Base-by-base conservation (phyloP, 108 stramenopile species). In the Ochromonas danica region DNA sequence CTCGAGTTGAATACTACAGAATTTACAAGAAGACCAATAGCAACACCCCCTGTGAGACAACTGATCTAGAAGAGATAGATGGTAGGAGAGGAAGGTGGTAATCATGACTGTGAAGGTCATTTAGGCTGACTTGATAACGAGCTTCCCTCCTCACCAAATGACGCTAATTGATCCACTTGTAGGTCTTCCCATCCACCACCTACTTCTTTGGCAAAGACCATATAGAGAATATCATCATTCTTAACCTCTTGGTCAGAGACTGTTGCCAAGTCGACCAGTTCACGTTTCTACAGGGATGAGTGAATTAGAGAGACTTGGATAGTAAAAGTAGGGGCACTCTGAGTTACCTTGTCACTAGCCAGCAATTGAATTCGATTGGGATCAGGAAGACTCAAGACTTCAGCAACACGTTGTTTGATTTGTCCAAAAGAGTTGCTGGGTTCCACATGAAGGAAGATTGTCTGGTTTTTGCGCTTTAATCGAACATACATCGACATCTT, bases 401-500 rank as follows among this genome's bases (percentile, higher is more conserved):
- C 79, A 1, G 1, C 35, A 28, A 80, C 33, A 25, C 63, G 61
- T 33, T 42, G 43, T 45, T 80, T 80, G n/a, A 80, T 36, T 17
- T 6, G 43, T 1, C 27, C 70, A 62, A 80, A 80, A 14, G 38
- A 36, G 40, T 80, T 62, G 40, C 10, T 17, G 27, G 42, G 42
- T 40, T 80, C 79, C 0, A 80, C 71, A 28, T 80, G 61, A 25
- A 80, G 67, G 17, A 80, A 80, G 41, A 80, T 51, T 36, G 79
- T 80, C 43, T 62, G 31, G 0, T 70, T 80, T 31, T 80, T 80
- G 33, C 79, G 0, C 71, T 80, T 80, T 10, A 80, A 39, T 33
- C 79, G 70, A 30, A 80, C 38, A 79, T 75, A 75, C 72, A 33
- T 27, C 6, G 72, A 57, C 72, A 75, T 75, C 31, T 75, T 75